These are phyloP conservation scores for Trichocomaceae sp. DNA, from an alignment of 2,329 filamentous ascomycete species.

Conservation along the genomic window DNA sequence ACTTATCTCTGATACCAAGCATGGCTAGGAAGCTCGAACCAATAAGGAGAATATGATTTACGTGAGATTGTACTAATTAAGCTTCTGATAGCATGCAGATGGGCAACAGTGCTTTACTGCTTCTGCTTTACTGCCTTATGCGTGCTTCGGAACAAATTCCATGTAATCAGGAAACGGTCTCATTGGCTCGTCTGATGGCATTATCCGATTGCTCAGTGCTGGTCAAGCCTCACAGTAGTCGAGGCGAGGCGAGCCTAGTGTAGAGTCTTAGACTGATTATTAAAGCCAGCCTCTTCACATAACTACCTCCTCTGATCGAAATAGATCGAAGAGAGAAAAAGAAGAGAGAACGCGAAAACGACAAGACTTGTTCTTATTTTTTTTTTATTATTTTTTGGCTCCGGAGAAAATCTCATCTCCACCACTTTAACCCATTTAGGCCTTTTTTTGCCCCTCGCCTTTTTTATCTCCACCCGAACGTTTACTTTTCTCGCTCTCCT, in stretches of 20 bases:
- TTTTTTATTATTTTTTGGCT: background rate
- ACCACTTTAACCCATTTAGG: background rate
- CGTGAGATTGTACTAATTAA: background rate
- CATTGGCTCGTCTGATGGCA: background rate
- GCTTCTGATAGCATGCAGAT: background rate
- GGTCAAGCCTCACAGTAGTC: too few species aligned
- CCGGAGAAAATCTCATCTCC: background rate
- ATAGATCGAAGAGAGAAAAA: too few species aligned
- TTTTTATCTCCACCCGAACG: background rate
- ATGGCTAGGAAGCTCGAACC: background rate
- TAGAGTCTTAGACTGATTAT: background rate
- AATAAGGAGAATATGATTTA: too few species aligned
- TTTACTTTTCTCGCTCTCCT: background rate
- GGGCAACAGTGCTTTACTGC: background rate
- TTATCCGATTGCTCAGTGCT: background rate
- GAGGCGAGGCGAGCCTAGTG: too few species aligned
- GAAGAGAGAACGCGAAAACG: background rate
- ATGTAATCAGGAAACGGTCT: background rate
- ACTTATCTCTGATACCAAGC: background rate
- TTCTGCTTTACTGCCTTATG: background rate
- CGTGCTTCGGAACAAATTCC: background rate
- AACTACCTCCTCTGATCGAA: background rate
- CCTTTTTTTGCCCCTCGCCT: background rate
- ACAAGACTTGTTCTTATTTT: background rate
- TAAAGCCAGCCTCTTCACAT: background rate